phyloP scores from a whole-genome alignment of 768 basidiomycete species.

The Agaricus blazei region DNA sequence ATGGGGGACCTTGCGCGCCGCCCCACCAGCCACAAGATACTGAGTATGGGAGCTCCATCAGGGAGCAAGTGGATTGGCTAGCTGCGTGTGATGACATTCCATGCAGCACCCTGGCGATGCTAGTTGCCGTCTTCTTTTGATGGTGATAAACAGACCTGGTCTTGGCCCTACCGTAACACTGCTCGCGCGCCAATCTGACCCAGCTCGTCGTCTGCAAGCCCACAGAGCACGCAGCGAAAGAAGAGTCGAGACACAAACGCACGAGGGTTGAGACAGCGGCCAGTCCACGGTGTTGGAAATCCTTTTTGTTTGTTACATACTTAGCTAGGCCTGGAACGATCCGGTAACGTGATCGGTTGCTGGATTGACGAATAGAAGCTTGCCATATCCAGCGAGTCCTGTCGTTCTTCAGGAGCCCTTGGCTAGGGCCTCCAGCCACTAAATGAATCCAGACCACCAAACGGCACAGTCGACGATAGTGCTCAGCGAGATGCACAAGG shows the following conservation, averaged over 20 bases:
- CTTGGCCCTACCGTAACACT: not conserved
- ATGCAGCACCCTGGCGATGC: conserved; percentile 2
- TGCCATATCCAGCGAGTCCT: conserved; percentile 8
- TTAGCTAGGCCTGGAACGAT: conserved; percentile 10
- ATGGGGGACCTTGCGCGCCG: no score
- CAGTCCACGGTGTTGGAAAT: not conserved
- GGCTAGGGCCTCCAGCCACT: not conserved
- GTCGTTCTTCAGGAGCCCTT: not conserved
- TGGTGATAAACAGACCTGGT: not conserved
- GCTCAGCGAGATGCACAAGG: not conserved
- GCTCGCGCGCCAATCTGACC: not conserved
- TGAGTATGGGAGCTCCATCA: conserved; percentile 1
- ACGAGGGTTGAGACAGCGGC: not conserved
- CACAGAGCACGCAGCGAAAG: not conserved
- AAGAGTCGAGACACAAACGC: not conserved
- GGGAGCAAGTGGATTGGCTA: not conserved
- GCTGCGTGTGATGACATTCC: conserved; percentile 8
- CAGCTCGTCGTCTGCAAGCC: not conserved
- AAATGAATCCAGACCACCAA: not conserved
- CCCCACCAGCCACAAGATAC: no score
- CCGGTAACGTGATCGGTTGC: conserved; percentile 31
- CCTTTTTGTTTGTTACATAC: not conserved
- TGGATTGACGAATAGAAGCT: conserved; percentile 22
- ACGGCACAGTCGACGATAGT: not conserved
- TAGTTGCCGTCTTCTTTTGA: conserved; percentile 11